Conservation (phyloP, 805 yeast species). For the Candida schatavii region DNA sequence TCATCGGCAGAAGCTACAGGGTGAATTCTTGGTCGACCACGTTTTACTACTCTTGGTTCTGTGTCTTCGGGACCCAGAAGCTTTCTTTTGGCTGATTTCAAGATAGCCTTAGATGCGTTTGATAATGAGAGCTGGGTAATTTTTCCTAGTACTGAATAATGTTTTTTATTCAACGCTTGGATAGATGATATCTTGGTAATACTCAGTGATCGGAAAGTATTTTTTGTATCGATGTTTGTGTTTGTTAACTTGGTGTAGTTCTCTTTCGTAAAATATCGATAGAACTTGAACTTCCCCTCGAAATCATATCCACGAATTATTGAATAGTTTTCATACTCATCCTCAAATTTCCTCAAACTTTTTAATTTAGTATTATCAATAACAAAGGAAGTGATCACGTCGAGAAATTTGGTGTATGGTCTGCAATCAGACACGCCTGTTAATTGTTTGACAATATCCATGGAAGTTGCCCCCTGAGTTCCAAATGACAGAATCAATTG, state of each 20-base stretch:
- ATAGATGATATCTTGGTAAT: constrained; percentile 7
- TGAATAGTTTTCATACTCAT: constrained; percentile 22
- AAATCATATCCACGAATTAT: constrained; percentile 67
- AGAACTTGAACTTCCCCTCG: constrained; percentile 71
- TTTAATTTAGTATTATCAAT: constrained; percentile 26
- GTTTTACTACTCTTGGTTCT: constrained; percentile 1
- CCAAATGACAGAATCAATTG: constrained; percentile 43
- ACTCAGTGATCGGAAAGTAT: constrained; percentile 7
- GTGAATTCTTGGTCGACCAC: constrained; percentile 6
- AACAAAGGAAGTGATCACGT: constrained; percentile 41
- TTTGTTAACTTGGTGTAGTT: constrained; percentile 8
- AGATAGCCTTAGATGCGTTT: constrained; percentile 5
- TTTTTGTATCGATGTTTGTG: not conserved
- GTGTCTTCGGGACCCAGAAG: not conserved
- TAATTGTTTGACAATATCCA: constrained; percentile 47
- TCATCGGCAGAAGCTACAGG: not conserved
- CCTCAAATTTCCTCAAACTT: constrained; percentile 23
- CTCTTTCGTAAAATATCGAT: constrained; percentile 45
- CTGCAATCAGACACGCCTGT: constrained; percentile 56
- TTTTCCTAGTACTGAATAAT: constrained; percentile 21
- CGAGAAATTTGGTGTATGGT: constrained; percentile 51
- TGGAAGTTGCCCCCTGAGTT: constrained; percentile 54
- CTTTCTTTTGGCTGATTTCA: constrained; percentile 1
- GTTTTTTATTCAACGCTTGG: constrained; percentile 14
- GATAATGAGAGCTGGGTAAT: constrained; percentile 21